A percentile compares a stretch with the other conserved stretches of the same genome.
phyloP scores from a whole-genome alignment of 1,284 basidiomycete species.

The Naganishia albida region DNA sequence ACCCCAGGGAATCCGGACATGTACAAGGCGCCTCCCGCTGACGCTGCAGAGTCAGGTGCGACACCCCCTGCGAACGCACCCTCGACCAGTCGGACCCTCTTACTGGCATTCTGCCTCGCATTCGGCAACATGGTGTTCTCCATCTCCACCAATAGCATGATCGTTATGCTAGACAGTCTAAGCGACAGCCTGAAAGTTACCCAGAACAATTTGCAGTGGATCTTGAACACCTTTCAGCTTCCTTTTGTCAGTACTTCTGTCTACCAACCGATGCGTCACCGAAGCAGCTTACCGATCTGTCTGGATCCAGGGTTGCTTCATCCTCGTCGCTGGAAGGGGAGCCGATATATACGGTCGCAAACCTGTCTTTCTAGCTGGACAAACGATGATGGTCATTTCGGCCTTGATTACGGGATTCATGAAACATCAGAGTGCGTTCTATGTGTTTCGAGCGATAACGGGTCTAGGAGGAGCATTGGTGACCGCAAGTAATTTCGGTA shows the following conservation, averaged over 20 bases:
- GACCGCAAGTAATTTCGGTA: constrained; percentile 1
- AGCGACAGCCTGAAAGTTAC: background rate
- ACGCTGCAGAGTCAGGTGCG: too few relatives aligned
- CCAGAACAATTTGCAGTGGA: constrained; percentile 9
- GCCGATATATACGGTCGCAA: constrained; percentile 11
- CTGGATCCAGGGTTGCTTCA: background rate
- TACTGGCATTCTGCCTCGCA: constrained; percentile 10
- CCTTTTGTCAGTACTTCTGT: background rate
- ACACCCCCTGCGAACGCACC: background rate
- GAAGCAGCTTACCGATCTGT: too few relatives aligned
- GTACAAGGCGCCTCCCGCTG: too few relatives aligned
- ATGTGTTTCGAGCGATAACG: background rate
- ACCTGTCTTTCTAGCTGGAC: constrained; percentile 4
- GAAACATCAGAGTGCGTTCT: constrained; percentile 1
- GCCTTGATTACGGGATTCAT: background rate
- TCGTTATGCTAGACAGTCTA: constrained; percentile 2
- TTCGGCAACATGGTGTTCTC: constrained; percentile 9
- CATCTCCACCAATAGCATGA: background rate
- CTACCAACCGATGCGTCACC: background rate
- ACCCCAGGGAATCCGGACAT: too few relatives aligned
- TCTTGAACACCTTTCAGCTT: constrained; percentile 13
- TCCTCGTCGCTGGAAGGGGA: background rate
- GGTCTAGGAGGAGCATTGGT: constrained; percentile 2
- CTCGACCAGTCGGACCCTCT: background rate
- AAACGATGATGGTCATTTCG: background rate